Conservation (phyloP, 2,329 filamentous ascomycete genomes). For the Neonectria magnoliae region DNA sequence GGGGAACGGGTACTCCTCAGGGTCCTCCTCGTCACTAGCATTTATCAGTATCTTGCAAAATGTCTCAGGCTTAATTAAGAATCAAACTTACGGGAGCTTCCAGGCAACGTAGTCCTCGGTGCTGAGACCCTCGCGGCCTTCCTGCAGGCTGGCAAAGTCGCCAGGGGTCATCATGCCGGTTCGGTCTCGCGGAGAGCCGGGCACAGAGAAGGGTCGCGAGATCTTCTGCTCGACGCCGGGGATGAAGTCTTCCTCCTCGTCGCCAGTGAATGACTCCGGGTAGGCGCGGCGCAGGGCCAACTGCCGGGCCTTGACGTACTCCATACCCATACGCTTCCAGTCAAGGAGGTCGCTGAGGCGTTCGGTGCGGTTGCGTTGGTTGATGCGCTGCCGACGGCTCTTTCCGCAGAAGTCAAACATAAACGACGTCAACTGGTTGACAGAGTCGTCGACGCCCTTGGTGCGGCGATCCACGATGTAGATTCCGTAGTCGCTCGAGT, state of each 20-base stretch:
- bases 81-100: constrained; percentile 88
- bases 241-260: constrained; percentile 89
- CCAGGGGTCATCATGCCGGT: constrained; percentile 99
- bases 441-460: constrained; percentile 96
- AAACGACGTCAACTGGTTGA: constrained; percentile 86
- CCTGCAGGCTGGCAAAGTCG: constrained; percentile 95
- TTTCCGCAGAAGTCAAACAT: constrained; percentile 97
- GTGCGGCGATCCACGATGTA: constrained; percentile 96
- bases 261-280: constrained; percentile 82
- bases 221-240: constrained; percentile 95
- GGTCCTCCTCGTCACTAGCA: constrained; percentile 88
- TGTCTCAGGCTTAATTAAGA: background rate
- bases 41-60: constrained; percentile 30
- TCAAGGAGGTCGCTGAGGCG: constrained; percentile 93
- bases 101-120: constrained; percentile 98
- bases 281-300: constrained; percentile 92
- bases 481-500: constrained; percentile 97
- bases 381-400: constrained; percentile 95
- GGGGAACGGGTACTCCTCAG: constrained; percentile 74
- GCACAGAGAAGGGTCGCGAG: constrained; percentile 90
- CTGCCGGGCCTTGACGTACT: constrained; percentile 97
- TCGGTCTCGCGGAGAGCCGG: constrained; percentile 89
- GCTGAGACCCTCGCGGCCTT: constrained; percentile 89
- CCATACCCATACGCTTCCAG: constrained; percentile 99
- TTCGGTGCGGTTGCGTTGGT: constrained; percentile 97